Evolutionary conservation across 139 green algal genomes (phyloP).

Genomic region (Microglena sp.): DNA sequence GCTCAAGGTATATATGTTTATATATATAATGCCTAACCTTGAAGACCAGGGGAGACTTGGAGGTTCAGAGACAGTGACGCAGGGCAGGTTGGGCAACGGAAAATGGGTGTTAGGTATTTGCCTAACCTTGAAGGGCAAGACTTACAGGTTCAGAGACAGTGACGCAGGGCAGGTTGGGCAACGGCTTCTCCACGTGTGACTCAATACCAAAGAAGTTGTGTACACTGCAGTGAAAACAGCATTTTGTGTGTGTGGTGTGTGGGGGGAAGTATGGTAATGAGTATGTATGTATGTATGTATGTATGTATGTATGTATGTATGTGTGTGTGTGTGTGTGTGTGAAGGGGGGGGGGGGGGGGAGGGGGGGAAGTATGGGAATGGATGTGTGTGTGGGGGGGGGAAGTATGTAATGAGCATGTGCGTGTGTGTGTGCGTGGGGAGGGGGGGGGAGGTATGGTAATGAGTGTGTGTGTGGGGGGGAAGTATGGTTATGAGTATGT

Average conservation of each 20-base stretch:
- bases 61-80: conserved; percentile 28
- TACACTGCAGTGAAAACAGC: conserved; percentile 10
- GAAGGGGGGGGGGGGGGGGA: no score
- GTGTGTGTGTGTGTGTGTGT: conserved; percentile 10
- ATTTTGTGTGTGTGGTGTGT: conserved; percentile 12
- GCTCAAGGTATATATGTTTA: no score
- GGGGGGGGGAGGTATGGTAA: no score
- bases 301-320: conserved; percentile 8
- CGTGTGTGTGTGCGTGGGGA: no score
- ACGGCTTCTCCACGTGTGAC: conserved; percentile 6
- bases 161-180: conserved; percentile 25
- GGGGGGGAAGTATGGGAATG: no score
- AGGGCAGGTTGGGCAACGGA: conserved; percentile 19
- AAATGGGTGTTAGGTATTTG: not conserved
- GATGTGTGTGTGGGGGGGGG: no score
- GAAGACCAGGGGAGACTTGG: not conserved
- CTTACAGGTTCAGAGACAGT: conserved; percentile 24
- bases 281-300: not conserved
- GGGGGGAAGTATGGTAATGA: conserved; percentile 21
- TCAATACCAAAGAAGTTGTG: conserved; percentile 29
- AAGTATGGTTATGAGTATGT: no score
- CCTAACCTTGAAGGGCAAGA: not conserved
- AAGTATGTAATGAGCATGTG: no score
- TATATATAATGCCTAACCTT: not conserved
- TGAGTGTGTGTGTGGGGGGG: no score